A percentile compares a stretch with the other conserved stretches of the same genome.
Conservation (phyloP, 2,329 filamentous ascomycete species). For the Bipolaris cookei region DNA sequence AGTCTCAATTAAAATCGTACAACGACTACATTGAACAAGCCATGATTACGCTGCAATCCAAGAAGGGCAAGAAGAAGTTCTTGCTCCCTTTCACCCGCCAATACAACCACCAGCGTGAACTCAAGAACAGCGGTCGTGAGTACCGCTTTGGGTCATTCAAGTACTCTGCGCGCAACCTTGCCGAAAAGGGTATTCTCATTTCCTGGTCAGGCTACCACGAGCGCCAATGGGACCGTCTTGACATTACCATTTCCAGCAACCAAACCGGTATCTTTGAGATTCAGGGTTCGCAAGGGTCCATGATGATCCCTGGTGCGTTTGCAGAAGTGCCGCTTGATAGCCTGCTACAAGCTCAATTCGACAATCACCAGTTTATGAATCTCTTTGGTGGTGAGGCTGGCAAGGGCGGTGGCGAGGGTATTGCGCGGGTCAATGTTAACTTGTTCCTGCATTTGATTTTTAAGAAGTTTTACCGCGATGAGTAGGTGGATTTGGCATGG, state of each 20-base stretch:
- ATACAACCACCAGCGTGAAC: slow-evolving; percentile 96
- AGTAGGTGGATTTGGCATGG: slow-evolving; percentile 14
- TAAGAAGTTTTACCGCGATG: slow-evolving; percentile 88
- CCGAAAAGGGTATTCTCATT: slow-evolving; percentile 92
- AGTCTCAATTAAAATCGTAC: slow-evolving; percentile 95
- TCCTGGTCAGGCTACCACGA: slow-evolving; percentile 85
- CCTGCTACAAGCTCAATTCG: slow-evolving; percentile 93
- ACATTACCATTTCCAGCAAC: slow-evolving; percentile 92
- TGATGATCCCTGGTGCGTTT: slow-evolving; percentile 94
- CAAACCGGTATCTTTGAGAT: slow-evolving; percentile 93
- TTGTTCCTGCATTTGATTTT: slow-evolving; percentile 94
- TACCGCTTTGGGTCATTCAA: slow-evolving; percentile 99
- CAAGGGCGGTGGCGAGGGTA: slow-evolving; percentile 25
- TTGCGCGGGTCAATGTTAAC: slow-evolving; percentile 90
- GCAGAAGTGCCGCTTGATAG: slow-evolving; percentile 90
- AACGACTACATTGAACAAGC: slow-evolving; percentile 99
- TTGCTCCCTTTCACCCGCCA: slow-evolving; percentile 96
- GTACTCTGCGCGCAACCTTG: slow-evolving; percentile 87
- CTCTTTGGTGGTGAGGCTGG: slow-evolving; percentile 65
- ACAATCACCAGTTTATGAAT: slow-evolving; percentile 94
- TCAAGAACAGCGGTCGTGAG: slow-evolving; percentile 88
- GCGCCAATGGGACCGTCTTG: slow-evolving; percentile 87
- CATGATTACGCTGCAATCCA: slow-evolving; percentile 95
- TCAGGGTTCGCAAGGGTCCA: slow-evolving; percentile 87
- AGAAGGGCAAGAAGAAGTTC: slow-evolving; percentile 94